phyloP scores from a whole-genome alignment of 2,329 filamentous ascomycete genomes.

The Monosporascus sp. region DNA sequence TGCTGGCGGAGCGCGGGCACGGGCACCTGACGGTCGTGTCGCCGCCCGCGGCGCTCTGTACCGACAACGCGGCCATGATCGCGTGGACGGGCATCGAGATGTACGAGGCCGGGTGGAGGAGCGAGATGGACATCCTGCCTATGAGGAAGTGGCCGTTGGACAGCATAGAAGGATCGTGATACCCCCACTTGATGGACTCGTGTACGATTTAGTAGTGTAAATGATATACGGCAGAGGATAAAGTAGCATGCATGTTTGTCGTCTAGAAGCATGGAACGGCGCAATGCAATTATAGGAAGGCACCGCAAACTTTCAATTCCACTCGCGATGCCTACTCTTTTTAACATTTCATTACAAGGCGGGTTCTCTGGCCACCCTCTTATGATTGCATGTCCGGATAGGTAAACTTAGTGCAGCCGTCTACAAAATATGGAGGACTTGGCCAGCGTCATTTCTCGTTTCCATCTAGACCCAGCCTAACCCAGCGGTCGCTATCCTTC shows the following conservation, averaged over 20 bases:
- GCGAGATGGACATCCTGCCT: slow-evolving; percentile 54
- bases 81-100: slow-evolving; percentile 92
- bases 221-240: slow-evolving; percentile 1
- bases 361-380: too few species aligned
- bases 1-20: slow-evolving; percentile 64
- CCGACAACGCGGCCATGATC: slow-evolving; percentile 97
- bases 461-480: too few species aligned
- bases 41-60: slow-evolving; percentile 76
- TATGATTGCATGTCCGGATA: too few species aligned
- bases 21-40: slow-evolving; percentile 57
- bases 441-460: not conserved
- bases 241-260: too few species aligned
- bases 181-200: too few species aligned
- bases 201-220: not conserved
- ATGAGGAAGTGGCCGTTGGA: slow-evolving; percentile 74
- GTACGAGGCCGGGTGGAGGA: slow-evolving; percentile 72
- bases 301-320: too few species aligned
- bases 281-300: too few species aligned
- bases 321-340: too few species aligned
- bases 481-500: not conserved
- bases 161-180: slow-evolving; percentile 1
- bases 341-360: too few species aligned
- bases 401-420: too few species aligned
- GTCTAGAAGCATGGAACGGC: too few species aligned
- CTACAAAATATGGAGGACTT: not conserved